Conservation (phyloP, 495 filamentous ascomycete species). For the Bacidia gigantensis region DNA sequence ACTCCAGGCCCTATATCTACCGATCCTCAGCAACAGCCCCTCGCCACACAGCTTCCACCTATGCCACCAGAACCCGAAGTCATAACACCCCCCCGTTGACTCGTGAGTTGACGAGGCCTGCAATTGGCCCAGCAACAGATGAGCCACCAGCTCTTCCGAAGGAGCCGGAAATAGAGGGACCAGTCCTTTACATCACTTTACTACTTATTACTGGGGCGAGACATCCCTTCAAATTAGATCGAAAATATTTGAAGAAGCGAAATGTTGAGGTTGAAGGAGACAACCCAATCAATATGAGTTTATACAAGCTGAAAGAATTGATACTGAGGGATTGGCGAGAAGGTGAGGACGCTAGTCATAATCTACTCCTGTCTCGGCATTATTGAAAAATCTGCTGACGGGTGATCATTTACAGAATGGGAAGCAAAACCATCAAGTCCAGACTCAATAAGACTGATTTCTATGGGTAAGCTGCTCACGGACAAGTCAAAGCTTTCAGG, state of each 20-base stretch:
- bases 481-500: conserved; percentile 71
- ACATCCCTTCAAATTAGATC: conserved; percentile 78
- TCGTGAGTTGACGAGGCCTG: conserved; percentile 16
- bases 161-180: conserved; percentile 32
- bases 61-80: background rate
- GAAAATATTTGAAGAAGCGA: conserved; percentile 67
- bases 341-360: no score
- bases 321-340: conserved; percentile 82
- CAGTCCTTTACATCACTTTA: conserved; percentile 43
- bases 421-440: conserved; percentile 70
- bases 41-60: background rate
- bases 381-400: background rate
- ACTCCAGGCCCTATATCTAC: background rate
- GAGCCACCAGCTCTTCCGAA: conserved; percentile 21
- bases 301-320: conserved; percentile 83
- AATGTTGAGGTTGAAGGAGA: conserved; percentile 59
- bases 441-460: conserved; percentile 74
- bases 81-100: conserved; percentile 7
- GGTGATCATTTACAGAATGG: conserved; percentile 48
- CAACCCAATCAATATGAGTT: conserved; percentile 76
- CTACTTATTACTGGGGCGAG: conserved; percentile 68
- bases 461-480: conserved; percentile 74
- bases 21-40: background rate
- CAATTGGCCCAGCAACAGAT: conserved; percentile 19
- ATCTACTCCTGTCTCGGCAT: no score